Percentiles rank a stretch among this genome's conserved stretches.
These are phyloP conservation scores for Exobasidium cylindrosporum DNA, from an alignment of 1,284 basidiomycete species.

Conservation along the genomic window DNA sequence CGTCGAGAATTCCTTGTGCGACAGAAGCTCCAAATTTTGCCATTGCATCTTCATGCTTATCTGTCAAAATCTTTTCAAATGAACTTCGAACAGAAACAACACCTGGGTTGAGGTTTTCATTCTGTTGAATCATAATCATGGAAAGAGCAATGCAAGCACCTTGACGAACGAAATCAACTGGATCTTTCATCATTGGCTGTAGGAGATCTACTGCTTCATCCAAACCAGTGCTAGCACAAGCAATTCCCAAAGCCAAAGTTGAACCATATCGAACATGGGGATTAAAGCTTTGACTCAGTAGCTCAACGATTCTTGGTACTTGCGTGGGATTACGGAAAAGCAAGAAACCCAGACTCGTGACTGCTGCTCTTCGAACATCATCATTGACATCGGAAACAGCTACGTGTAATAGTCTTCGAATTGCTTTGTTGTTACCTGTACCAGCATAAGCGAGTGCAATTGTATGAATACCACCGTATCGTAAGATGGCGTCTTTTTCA, in stretches of 20 bases:
- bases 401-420: conserved; percentile 50
- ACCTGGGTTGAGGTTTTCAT: conserved; percentile 52
- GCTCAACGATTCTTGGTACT: conserved; percentile 52
- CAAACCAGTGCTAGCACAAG: conserved; percentile 53
- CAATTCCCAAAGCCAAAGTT: conserved; percentile 54
- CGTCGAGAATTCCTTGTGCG: conserved; percentile 51
- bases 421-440: conserved; percentile 53
- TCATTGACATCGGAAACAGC: conserved; percentile 54
- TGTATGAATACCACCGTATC: conserved; percentile 54
- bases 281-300: conserved; percentile 55
- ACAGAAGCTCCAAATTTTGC: conserved; percentile 55
- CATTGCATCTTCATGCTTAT: conserved; percentile 56
- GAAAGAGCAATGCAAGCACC: conserved; percentile 52
- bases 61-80: conserved; percentile 49
- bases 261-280: conserved; percentile 54
- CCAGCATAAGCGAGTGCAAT: conserved; percentile 55
- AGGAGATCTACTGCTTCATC: conserved; percentile 53
- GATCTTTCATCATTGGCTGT: conserved; percentile 54
- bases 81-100: conserved; percentile 45
- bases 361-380: conserved; percentile 54
- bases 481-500: conserved; percentile 53
- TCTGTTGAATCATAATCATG: conserved; percentile 54
- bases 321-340: conserved; percentile 55
- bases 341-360: conserved; percentile 51
- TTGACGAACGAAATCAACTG: conserved; percentile 55